A percentile compares a stretch with the other conserved stretches of the same genome.
Evolutionary conservation across 2,329 filamentous ascomycete species (phyloP).

Genomic region (Pyricularia sp.): DNA sequence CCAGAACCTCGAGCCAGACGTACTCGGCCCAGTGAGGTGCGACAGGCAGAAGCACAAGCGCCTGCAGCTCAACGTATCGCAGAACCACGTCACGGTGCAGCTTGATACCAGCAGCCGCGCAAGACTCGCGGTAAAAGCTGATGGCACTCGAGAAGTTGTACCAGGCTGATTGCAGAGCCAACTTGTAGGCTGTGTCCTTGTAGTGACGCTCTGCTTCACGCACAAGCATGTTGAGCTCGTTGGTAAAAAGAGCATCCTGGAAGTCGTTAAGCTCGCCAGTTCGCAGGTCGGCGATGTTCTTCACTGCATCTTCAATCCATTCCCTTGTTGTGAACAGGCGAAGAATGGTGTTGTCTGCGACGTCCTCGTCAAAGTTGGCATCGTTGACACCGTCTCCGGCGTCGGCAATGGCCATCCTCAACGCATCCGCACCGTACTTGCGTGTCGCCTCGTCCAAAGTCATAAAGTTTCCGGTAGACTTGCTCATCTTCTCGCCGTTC

Average conservation of each 20-base stretch:
- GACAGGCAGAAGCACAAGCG: conserved; percentile 58
- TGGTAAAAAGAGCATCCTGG: conserved; percentile 81
- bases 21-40: conserved; percentile 92
- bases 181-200: conserved; percentile 66
- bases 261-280: conserved; percentile 64
- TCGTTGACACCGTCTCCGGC: conserved; percentile 90
- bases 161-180: conserved; percentile 72
- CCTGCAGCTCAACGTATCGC: conserved; percentile 68
- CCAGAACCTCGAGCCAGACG: conserved; percentile 83
- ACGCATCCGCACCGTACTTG: conserved; percentile 89
- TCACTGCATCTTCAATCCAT: conserved; percentile 80
- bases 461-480: conserved; percentile 94
- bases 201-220: conserved; percentile 69
- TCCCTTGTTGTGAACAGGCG: conserved; percentile 67
- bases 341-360: conserved; percentile 84
- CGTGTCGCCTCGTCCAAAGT: conserved; percentile 73
- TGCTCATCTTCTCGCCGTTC: conserved; percentile 98
- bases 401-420: conserved; percentile 82
- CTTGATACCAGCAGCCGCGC: conserved; percentile 60
- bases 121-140: conserved; percentile 81
- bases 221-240: conserved; percentile 81
- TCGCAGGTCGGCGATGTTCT: conserved; percentile 58
- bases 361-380: conserved; percentile 92
- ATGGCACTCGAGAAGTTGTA: conserved; percentile 82
- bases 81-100: conserved; percentile 75